A percentile compares a stretch with the other conserved stretches of the same genome.
phyloP scores from a whole-genome alignment of 1,284 basidiomycete genomes.

The Porodaedalea pini region DNA sequence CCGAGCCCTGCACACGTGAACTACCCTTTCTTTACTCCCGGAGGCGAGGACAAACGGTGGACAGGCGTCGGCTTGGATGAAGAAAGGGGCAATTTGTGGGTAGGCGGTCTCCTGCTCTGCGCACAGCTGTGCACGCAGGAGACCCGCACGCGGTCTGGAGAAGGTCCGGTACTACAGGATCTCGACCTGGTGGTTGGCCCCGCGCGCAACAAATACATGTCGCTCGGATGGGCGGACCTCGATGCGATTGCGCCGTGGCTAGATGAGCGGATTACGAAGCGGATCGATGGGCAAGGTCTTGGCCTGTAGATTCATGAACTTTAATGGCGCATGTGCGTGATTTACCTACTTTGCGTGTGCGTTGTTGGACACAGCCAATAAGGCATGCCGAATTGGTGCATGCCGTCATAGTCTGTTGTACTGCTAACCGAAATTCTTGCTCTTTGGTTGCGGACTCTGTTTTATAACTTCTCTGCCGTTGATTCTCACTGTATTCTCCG shows the following conservation, averaged over 20 bases:
- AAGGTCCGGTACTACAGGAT: conserved; percentile 42
- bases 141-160: conserved; percentile 36
- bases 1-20: conserved; percentile 52
- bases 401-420: neutral
- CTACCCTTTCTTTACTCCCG: conserved; percentile 70
- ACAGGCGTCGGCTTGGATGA: conserved; percentile 46
- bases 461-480: neutral
- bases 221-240: conserved; percentile 66
- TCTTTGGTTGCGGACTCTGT: neutral
- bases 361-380: neutral
- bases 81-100: conserved; percentile 65
- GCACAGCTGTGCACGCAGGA: conserved; percentile 55
- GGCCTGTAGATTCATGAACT: conserved; percentile 33
- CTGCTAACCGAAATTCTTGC: neutral
- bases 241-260: conserved; percentile 75
- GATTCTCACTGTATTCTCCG: neutral
- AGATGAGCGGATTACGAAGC: conserved; percentile 54
- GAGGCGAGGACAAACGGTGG: conserved; percentile 68
- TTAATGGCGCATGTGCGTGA: neutral
- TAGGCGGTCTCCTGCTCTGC: conserved; percentile 67
- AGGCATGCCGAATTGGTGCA: neutral
- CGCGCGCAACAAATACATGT: conserved; percentile 57
- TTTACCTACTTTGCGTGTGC: neutral
- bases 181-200: conserved; percentile 46
- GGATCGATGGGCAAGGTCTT: conserved; percentile 64